Conservation (phyloP, 805 yeast genomes). For the Yarrowia bubula region DNA sequence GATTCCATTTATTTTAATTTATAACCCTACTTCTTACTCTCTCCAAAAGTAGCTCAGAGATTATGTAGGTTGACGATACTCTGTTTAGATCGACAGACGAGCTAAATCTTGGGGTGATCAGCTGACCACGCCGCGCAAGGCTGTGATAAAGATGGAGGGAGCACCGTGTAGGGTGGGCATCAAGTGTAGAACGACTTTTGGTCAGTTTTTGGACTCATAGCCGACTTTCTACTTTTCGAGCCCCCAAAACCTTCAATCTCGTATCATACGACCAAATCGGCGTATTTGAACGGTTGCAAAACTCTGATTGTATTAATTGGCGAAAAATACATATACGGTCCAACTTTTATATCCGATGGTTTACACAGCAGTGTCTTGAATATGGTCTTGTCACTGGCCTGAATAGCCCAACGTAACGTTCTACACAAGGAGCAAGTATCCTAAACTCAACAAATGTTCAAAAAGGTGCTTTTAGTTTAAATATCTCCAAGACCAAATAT, state of each 20-base stretch:
- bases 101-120: not conserved
- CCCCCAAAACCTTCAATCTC: not conserved
- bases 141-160: not conserved
- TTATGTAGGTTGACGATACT: not conserved
- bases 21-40: not conserved
- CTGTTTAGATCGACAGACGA: constrained; percentile 5
- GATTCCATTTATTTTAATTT: not conserved
- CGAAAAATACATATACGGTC: not conserved
- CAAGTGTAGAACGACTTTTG: not conserved
- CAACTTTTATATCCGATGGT: no score
- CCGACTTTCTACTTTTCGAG: not conserved
- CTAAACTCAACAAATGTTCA: no score
- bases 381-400: no score
- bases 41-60: not conserved
- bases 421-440: no score
- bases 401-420: no score
- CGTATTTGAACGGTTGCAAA: not conserved
- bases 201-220: no score
- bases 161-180: not conserved
- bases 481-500: not conserved
- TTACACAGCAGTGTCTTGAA: no score
- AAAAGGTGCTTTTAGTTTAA: no score
- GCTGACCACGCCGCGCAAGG: constrained; percentile 4
- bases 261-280: not conserved
- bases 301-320: not conserved